Evolutionary conservation across 1,284 basidiomycete species (phyloP).

Genomic region (Ustilago loliicola): DNA sequence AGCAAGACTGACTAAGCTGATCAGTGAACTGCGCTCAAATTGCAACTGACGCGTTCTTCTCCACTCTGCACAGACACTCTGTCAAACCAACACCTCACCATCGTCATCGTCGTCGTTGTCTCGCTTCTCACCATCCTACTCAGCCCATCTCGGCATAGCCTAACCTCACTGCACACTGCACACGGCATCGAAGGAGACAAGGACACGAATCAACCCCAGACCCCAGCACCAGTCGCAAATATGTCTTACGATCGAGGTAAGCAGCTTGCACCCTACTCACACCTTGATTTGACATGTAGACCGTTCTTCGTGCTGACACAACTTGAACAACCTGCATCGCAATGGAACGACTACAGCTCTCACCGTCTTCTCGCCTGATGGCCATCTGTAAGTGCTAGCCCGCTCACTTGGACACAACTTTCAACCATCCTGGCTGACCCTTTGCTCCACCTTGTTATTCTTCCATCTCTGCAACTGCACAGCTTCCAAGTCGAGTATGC

Average conservation of each 20-base stretch:
- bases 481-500: slow-evolving; percentile 92
- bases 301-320: too few species aligned
- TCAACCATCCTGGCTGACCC: not conserved
- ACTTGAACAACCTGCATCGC: too few species aligned
- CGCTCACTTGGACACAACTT: not conserved
- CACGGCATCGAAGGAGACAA: slow-evolving; percentile 1
- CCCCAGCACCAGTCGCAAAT: slow-evolving; percentile 6
- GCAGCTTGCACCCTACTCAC: slow-evolving; percentile 11
- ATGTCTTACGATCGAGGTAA: slow-evolving; percentile 65
- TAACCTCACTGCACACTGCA: not conserved
- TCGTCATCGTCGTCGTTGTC: not conserved
- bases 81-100: slow-evolving; percentile 17
- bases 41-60: slow-evolving; percentile 38
- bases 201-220: not conserved
- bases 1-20: slow-evolving; percentile 26
- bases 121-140: not conserved
- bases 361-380: slow-evolving; percentile 94
- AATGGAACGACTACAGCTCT: slow-evolving; percentile 76
- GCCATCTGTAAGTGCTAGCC: slow-evolving; percentile 75
- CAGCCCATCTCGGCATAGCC: not conserved
- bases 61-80: slow-evolving; percentile 20
- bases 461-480: not conserved
- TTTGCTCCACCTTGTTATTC: not conserved
- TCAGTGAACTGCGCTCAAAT: slow-evolving; percentile 5
- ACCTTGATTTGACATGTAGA: too few species aligned